A percentile compares a stretch with the other conserved stretches of the same genome.
These are phyloP conservation scores for Paecilomyces sp. DNA, from an alignment of 2,329 filamentous ascomycete species.

Conservation along the genomic window DNA sequence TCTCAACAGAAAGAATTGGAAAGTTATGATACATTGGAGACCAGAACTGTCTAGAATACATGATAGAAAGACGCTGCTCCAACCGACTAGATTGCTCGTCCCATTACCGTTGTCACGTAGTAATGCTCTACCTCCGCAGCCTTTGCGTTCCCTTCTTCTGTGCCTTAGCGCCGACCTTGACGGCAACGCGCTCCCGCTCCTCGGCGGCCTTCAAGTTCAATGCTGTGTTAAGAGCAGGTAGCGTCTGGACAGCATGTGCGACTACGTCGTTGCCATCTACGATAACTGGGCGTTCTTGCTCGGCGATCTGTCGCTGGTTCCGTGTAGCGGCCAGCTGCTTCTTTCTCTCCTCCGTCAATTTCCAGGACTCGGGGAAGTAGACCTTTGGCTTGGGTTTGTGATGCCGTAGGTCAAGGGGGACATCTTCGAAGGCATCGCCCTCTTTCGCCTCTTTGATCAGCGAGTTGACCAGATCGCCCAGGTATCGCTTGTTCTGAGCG, in stretches of 20 bases:
- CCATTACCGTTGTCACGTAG: background rate
- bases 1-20: background rate
- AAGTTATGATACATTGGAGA: background rate
- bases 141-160: constrained; percentile 7
- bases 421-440: constrained; percentile 75
- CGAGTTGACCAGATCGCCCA: constrained; percentile 68
- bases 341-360: constrained; percentile 63
- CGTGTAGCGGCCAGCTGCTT: constrained; percentile 58
- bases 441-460: constrained; percentile 73
- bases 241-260: constrained; percentile 20
- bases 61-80: background rate
- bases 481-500: constrained; percentile 94
- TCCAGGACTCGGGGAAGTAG: constrained; percentile 77
- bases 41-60: background rate
- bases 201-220: constrained; percentile 16
- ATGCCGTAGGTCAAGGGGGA: constrained; percentile 85
- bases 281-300: constrained; percentile 55
- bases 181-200: constrained; percentile 19
- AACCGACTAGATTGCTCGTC: background rate
- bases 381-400: constrained; percentile 61
- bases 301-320: constrained; percentile 43
- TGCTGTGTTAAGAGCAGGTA: constrained; percentile 26
- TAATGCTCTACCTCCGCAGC: background rate
- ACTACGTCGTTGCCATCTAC: constrained; percentile 40
- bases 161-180: constrained; percentile 15